Evolutionary conservation across 352 stramenopile species (phyloP), one percentile per base, ranked within the genome.

Genomic region (Phytophthora sojae): DNA sequence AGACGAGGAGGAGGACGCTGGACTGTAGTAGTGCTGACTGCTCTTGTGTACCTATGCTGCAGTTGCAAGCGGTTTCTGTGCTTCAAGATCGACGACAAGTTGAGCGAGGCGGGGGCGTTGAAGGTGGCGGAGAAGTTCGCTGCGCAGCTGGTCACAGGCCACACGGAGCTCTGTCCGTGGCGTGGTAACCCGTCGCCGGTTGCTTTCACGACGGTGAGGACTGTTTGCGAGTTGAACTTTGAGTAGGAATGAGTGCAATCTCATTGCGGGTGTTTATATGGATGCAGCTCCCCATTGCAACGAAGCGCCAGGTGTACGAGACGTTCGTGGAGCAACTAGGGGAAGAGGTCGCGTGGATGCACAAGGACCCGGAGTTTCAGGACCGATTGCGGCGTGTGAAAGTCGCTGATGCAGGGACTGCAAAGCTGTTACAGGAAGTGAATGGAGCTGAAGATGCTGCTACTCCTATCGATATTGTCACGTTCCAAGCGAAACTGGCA

Each of bases 161-260:
- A 92, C 42, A 76, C 73, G 11, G 35, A 71, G 4, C 60, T 85
- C 32, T 93, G 85, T 82, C 83, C 83, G 11, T 93, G 85, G 85
- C 69, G 69, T 8, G 76, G 73, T 4, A 93, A 90, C 47, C 77
- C 83, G 57, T 93, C 83, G 3, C 83, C 85, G 0, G 62, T 72
- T 49, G 78, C 80, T 37, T 93, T 93, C 50, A 80, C 75, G 8
- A 78, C 71, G 62, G 85, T 93, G 60, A 77, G 69, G 12, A 69
- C 5, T 30, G 17, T 49, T 8, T 8, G 32, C 17, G 12, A 15
- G n/a, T 57, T 58, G 26, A 50, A n/a, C 3, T 17, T 0, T 14
- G 21, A 49, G 3, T 21, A n/a, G 6, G 5, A n/a, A 21, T 45
- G 29, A 26, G 25, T 61, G 42, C 19, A 32, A 32, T 1, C 29